Percentiles rank a stretch among this genome's conserved stretches.
phyloP scores from a whole-genome alignment of 1,284 basidiomycete species.

The Termitomyces sp. region DNA sequence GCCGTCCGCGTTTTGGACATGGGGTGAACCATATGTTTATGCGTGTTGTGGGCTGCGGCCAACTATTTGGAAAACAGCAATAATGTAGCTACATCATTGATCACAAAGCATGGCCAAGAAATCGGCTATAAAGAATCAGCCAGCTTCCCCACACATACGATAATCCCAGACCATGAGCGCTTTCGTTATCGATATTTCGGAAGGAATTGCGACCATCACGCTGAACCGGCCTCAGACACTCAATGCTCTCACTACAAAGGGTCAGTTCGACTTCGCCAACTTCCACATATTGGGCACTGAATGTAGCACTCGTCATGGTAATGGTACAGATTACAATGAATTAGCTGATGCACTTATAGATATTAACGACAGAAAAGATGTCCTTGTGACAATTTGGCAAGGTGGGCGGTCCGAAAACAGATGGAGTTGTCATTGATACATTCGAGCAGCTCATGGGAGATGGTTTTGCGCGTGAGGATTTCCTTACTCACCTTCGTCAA shows the following conservation, averaged over 20 bases:
- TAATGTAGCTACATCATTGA: too few species aligned
- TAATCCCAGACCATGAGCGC: conserved; percentile 28
- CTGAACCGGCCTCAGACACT: conserved; percentile 54
- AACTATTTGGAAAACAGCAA: too few species aligned
- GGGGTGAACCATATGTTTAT: too few species aligned
- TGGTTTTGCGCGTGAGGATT: conserved; percentile 68
- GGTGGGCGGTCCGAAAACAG: conserved; percentile 31
- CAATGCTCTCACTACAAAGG: conserved; percentile 57
- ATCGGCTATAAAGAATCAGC: background rate
- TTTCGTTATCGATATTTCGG: conserved; percentile 43
- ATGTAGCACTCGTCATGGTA: background rate
- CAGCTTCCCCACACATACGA: background rate
- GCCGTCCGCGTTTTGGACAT: too few species aligned
- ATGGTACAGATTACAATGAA: conserved; percentile 50
- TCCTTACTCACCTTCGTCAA: background rate
- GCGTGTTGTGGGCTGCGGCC: too few species aligned
- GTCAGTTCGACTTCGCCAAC: conserved; percentile 26
- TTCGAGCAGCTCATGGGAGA: conserved; percentile 47
- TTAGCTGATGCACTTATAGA: conserved; percentile 53
- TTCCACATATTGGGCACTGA: background rate
- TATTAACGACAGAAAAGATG: conserved; percentile 57
- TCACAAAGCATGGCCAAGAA: background rate
- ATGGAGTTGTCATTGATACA: background rate
- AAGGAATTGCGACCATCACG: conserved; percentile 64
- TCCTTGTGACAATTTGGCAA: conserved; percentile 63